These are phyloP conservation scores for Kwoniella heveanensis DNA, from an alignment of 768 basidiomycete genomes.

Conservation along the genomic window DNA sequence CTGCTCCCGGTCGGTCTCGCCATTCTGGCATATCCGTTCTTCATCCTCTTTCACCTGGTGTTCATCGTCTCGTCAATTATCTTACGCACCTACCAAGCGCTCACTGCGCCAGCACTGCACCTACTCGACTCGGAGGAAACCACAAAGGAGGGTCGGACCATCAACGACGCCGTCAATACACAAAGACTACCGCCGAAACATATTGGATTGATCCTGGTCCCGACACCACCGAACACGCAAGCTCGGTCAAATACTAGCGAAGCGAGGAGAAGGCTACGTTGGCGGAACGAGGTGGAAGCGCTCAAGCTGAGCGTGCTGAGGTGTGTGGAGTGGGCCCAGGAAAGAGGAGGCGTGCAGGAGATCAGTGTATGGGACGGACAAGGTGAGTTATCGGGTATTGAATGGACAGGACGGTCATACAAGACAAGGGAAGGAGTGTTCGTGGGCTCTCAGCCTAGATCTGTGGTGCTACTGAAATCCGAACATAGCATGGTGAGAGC, in stretches of 20 bases:
- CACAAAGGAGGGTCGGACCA: neutral
- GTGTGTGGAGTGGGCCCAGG: slow-evolving; percentile 9
- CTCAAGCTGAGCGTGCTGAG: slow-evolving; percentile 10
- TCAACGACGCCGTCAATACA: neutral
- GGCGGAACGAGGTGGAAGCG: slow-evolving; percentile 14
- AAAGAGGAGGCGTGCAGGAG: slow-evolving; percentile 12
- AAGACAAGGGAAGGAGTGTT: too few relatives aligned
- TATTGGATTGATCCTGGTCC: slow-evolving; percentile 15
- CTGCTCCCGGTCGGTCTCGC: neutral
- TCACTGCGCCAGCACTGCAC: neutral
- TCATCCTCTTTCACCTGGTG: slow-evolving; percentile 20
- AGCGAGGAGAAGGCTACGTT: neutral
- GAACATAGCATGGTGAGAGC: too few relatives aligned
- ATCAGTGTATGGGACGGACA: slow-evolving; percentile 19
- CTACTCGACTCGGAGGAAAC: neutral
- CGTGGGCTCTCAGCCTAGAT: too few relatives aligned
- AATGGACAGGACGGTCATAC: too few relatives aligned
- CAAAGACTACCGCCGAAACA: slow-evolving; percentile 10
- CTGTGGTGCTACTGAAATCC: too few relatives aligned
- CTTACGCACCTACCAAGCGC: slow-evolving; percentile 18
- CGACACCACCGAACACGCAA: neutral
- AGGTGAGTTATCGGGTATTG: slow-evolving; percentile 3
- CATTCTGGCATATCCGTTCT: slow-evolving; percentile 16
- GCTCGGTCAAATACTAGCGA: neutral
- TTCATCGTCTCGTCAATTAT: slow-evolving; percentile 19